phyloP scores from a whole-genome alignment of 2,329 filamentous ascomycete genomes.

The Ophiostoma piceae region DNA sequence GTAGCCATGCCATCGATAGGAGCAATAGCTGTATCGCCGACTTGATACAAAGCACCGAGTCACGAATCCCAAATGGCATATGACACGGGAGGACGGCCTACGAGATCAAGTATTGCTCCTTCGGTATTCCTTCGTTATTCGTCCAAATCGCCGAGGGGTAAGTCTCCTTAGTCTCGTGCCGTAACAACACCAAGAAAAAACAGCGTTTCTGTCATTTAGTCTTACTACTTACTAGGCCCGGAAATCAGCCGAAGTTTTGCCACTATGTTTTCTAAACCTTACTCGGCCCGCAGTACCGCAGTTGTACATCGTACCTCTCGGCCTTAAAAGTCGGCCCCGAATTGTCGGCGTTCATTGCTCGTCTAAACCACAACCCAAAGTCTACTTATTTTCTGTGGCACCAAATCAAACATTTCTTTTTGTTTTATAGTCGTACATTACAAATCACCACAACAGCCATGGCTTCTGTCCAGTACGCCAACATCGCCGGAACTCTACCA shows the following conservation, averaged over 20 bases:
- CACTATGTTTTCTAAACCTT: background rate
- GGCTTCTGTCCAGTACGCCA: slow-evolving; percentile 9
- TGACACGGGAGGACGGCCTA: background rate
- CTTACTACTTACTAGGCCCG: background rate
- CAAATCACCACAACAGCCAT: background rate
- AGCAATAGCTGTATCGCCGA: background rate
- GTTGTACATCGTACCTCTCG: background rate
- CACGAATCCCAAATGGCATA: background rate
- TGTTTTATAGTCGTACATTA: too few relatives aligned
- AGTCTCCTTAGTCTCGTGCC: background rate
- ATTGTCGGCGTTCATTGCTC: background rate
- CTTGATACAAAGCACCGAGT: background rate
- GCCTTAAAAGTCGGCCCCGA: background rate
- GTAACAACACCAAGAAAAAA: background rate
- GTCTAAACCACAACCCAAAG: background rate
- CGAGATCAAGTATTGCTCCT: background rate
- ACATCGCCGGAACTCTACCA: slow-evolving; percentile 15
- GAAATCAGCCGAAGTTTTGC: background rate
- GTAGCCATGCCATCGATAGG: background rate
- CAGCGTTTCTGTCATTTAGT: background rate
- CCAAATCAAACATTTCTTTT: background rate
- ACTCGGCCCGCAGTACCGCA: background rate
- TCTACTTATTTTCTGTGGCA: background rate
- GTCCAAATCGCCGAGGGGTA: background rate
- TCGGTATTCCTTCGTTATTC: background rate